Conservation (phyloP, 2,329 filamentous ascomycete genomes). For the Cadophora gregata region DNA sequence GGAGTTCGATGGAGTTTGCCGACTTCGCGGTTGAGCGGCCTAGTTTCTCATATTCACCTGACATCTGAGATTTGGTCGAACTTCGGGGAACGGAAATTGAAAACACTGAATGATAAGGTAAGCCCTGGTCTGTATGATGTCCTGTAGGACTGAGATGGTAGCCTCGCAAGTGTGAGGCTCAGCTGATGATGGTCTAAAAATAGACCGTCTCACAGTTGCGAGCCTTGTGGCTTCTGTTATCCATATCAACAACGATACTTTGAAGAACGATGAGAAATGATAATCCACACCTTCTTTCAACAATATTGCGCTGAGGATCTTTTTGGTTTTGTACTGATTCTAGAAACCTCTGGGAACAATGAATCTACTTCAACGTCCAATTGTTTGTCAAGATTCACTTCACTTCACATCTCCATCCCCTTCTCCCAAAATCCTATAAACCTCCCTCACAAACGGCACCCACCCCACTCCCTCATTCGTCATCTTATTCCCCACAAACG, state of each 20-base stretch:
- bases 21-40: not conserved
- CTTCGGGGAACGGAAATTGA: too few relatives aligned
- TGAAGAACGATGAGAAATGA: too few relatives aligned
- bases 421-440: not conserved
- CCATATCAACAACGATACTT: not conserved
- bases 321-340: too few relatives aligned
- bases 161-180: not conserved
- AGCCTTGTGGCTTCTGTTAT: not conserved
- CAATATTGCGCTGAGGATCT: too few relatives aligned
- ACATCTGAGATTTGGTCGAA: not conserved
- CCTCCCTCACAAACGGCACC: not conserved
- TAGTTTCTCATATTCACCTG: not conserved
- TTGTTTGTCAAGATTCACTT: too few relatives aligned
- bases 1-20: not conserved
- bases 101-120: too few relatives aligned
- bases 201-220: not conserved
- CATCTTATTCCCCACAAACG: conserved; percentile 6
- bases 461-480: not conserved
- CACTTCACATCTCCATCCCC: too few relatives aligned
- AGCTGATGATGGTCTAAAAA: not conserved
- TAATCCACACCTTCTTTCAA: too few relatives aligned
- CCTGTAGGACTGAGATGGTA: not conserved
- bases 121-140: too few relatives aligned
- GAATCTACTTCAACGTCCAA: too few relatives aligned
- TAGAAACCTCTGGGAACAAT: too few relatives aligned